These are phyloP conservation scores for Shiraia bambusicola DNA, from an alignment of 2,329 filamentous ascomycete species.

Conservation along the genomic window DNA sequence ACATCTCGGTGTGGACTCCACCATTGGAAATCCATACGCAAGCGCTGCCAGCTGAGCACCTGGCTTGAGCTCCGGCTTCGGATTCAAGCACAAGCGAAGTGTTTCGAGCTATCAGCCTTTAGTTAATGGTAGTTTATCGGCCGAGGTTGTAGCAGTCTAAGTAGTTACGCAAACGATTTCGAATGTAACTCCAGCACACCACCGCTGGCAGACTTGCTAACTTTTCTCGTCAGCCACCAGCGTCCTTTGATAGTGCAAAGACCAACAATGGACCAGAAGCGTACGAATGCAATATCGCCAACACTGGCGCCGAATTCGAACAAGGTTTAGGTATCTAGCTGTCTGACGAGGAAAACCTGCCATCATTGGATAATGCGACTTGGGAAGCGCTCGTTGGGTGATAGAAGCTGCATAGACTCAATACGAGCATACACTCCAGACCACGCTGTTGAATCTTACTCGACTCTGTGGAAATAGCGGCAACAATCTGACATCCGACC, in stretches of 20 bases:
- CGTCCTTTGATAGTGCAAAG: constrained; percentile 38
- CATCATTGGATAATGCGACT: constrained; percentile 45
- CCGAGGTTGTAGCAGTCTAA: constrained; percentile 25
- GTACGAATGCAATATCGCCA: constrained; percentile 38
- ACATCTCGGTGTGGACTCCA: constrained; percentile 49
- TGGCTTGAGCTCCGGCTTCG: constrained; percentile 10
- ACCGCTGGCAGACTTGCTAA: constrained; percentile 44
- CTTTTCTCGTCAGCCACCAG: constrained; percentile 41
- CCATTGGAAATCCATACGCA: constrained; percentile 51
- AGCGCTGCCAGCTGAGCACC: constrained; percentile 38
- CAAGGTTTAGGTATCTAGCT: constrained; percentile 50
- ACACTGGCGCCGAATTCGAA: constrained; percentile 44
- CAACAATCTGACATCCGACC: constrained; percentile 60
- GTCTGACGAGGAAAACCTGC: constrained; percentile 24
- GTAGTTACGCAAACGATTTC: constrained; percentile 19
- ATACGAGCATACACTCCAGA: constrained; percentile 57
- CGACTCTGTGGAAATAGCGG: constrained; percentile 53
- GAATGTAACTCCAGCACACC: constrained; percentile 43
- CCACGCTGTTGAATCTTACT: constrained; percentile 56
- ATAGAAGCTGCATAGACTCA: constrained; percentile 52
- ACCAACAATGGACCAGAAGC: constrained; percentile 36
- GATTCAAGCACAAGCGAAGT: neutral
- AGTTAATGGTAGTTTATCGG: constrained; percentile 36
- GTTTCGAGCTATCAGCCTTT: constrained; percentile 13
- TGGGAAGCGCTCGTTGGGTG: constrained; percentile 60